Base-by-base conservation (phyloP, 495 filamentous ascomycete species). In the Chaetomium fimeti region DNA sequence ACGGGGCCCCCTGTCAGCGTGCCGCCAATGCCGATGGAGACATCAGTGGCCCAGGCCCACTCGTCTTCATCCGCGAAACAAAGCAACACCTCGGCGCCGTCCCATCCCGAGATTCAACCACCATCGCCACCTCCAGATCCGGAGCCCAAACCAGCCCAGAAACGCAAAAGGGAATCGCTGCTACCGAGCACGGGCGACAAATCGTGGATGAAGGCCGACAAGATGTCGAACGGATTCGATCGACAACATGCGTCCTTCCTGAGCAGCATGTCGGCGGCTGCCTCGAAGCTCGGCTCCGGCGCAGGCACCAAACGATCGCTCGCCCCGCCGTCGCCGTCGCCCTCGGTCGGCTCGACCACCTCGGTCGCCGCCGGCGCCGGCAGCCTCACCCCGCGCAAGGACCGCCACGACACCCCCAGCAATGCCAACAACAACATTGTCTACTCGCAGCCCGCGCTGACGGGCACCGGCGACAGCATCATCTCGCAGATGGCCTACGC, bases 401-500 rank as follows among this genome's bases (percentile, higher is more conserved):
- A 72, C 61, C 83, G 83, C 32, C 32, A 36, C 63, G 89, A 88
- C 76, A 66, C 63, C 15, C 64, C 69, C 32, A 36, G 8, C 32
- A 36, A 36, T 11, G 8, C 32, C 32, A 9, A 5, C 32, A 36
- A 36, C 58, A 70, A 57, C 57, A 79, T 86, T 59, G 85, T 89
- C 66, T 92, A 88, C 75, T 92, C 90, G 13, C 91, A 93, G 74
- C 90, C 92, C 16, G 81, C 83, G 49, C 83, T 88, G 68, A 92
- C 90, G 4, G 90, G 90, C 64, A 88, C 84, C 32, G 92, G 91
- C 65, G 82, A 83, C 55, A 87, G 91, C 73, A 86, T 93, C 73
- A 88, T 91, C 82, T 93, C 91, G 11, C 88, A 96, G 68, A 85
- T 97, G 61, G 81, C 86, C 61, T 94, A 91, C 74, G 89, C 90